Base-by-base conservation (phyloP, 257 asterid genomes). In the Plectranthus barbatus region DNA sequence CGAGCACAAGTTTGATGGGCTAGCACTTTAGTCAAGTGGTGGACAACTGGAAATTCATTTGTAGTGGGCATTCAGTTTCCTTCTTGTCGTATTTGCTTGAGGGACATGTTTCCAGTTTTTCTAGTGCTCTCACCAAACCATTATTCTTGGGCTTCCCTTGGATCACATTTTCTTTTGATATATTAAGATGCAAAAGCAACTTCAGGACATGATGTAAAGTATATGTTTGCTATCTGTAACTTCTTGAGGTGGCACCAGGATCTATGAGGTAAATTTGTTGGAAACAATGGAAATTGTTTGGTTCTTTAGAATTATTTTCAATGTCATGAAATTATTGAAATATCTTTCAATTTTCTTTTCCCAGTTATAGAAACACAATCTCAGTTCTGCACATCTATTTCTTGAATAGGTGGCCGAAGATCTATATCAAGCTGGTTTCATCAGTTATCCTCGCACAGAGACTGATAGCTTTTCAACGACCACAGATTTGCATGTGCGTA, bases 371-470 rank as follows among this genome's bases (percentile, higher is more conserved):
- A 44, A 6, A 57, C 48, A 46, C 40, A 66, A 45, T 7, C 50
- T 49, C 53, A 44, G 48, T 26, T 72, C 31, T 64, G 3, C 68
- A 15, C 47, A 18, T 62, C 37, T 59, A 21, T 50, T 70, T 20
- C 58, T 31, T 46, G 9, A 24, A 45, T 74, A 92, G 99, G 99
- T 92, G 60, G 97, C 99, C 21, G 99, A 92, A 85, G 99, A 92
- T 80, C 76, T 92, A 34, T 92, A 92, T 72, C 97, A 92, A 74
- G 79, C 94, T 72, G 99, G 97, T 75, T 92, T 92, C 73, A 92
- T 92, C 72, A 92, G 99, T 76, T 92, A 92, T 81, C 99, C 99
- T 67, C 99, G 99, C 49, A 92, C 99, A 18, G 99, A 92, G 83
- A 92, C 99, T 53, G 99, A 92, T 54, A 7, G 83, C 81, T 92